Percentiles rank a stretch among this genome's conserved stretches.
phyloP scores from a whole-genome alignment of 805 yeast species.

The Ascoidea asiatica region DNA sequence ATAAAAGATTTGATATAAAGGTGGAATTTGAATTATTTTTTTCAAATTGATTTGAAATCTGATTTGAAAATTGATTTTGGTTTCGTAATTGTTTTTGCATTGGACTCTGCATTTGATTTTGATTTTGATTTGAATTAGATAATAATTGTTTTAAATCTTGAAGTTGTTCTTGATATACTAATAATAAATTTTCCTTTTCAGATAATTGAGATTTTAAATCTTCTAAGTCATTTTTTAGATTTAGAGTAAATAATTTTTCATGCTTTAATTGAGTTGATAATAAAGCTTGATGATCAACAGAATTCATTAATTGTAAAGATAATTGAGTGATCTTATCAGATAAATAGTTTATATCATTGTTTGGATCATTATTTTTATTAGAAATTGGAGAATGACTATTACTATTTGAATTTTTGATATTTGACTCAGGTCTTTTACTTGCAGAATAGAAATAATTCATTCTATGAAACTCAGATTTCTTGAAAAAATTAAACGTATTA shows the following conservation, averaged over 20 bases:
- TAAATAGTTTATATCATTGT: not conserved
- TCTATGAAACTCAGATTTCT: too few species aligned
- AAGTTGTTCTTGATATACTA: not conserved
- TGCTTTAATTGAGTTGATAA: not conserved
- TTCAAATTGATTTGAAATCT: not conserved
- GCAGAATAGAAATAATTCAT: too few species aligned
- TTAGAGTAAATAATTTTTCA: not conserved
- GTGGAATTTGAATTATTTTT: not conserved
- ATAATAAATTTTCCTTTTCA: not conserved
- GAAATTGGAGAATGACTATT: too few species aligned
- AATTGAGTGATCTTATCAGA: not conserved
- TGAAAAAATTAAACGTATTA: too few species aligned
- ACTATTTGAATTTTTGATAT: not conserved
- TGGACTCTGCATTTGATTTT: not conserved
- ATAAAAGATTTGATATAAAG: conserved; percentile 13
- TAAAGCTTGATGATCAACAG: not conserved
- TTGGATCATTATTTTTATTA: not conserved
- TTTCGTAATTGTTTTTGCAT: not conserved
- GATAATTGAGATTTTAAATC: too few species aligned
- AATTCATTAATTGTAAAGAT: not conserved
- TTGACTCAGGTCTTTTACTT: too few species aligned
- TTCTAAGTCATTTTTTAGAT: too few species aligned
- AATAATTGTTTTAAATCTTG: not conserved
- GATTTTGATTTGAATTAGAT: not conserved
- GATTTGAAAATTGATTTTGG: not conserved